Evolutionary conservation across 306 rosid genomes (phyloP).

Genomic region (Gynostemma pentaphyllum): DNA sequence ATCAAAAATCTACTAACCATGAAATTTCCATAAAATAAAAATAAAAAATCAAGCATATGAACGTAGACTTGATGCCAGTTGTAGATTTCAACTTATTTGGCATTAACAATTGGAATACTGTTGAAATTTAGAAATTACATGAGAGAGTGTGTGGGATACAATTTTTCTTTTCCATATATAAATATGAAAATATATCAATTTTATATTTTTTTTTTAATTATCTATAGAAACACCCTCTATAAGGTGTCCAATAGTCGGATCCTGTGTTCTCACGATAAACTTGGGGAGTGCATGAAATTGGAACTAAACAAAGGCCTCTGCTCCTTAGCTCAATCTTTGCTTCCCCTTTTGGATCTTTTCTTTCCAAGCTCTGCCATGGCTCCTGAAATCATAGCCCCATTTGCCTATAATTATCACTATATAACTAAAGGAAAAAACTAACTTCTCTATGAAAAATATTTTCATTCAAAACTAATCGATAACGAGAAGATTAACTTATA

Average conservation of each 20-base stretch:
- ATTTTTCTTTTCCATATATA: neutral
- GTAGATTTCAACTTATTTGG: neutral
- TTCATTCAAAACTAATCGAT: no score
- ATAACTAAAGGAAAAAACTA: neutral
- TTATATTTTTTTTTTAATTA: conserved; percentile 10
- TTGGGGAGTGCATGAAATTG: conserved; percentile 66
- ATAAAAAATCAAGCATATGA: neutral
- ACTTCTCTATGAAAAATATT: neutral
- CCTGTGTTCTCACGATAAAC: conserved; percentile 64
- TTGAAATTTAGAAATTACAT: neutral
- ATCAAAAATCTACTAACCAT: no score
- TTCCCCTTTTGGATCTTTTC: conserved; percentile 42
- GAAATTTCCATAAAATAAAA: no score
- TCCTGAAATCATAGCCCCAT: conserved; percentile 44
- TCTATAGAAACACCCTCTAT: conserved; percentile 81
- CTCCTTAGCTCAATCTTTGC: conserved; percentile 46
- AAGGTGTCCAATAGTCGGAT: conserved; percentile 94
- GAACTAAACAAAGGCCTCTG: conserved; percentile 85
- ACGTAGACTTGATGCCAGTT: neutral
- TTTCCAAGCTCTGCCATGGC: conserved; percentile 55
- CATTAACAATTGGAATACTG: no score
- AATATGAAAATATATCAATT: neutral
- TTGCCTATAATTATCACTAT: neutral
- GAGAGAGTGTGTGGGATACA: neutral
- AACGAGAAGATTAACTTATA: no score